A percentile compares a stretch with the other conserved stretches of the same genome.
Conservation (phyloP, 2,329 filamentous ascomycete genomes). For the Fusarium compactum region DNA sequence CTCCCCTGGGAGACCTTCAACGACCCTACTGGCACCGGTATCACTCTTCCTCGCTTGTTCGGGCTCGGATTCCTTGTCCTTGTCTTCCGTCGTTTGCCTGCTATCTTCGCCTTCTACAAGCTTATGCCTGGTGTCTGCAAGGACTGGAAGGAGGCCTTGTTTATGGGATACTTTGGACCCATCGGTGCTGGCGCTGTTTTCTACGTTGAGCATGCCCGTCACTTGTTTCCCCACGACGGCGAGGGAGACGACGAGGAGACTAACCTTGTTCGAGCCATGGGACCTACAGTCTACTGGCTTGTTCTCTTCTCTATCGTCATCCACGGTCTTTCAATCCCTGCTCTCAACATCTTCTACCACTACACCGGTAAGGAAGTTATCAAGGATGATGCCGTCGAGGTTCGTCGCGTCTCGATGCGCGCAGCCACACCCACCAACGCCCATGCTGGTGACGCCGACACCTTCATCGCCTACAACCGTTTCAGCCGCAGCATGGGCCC, state of each 20-base stretch:
- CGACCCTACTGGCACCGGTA: slow-evolving; percentile 63
- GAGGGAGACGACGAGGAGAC: slow-evolving; percentile 51
- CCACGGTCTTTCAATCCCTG: slow-evolving; percentile 59
- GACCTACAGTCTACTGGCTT: slow-evolving; percentile 57
- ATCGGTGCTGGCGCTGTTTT: slow-evolving; percentile 83
- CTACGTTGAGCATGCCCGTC: slow-evolving; percentile 68
- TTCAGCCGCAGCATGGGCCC: slow-evolving; percentile 16
- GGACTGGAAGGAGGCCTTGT: slow-evolving; percentile 68
- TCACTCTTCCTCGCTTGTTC: slow-evolving; percentile 63
- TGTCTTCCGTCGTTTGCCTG: slow-evolving; percentile 67
- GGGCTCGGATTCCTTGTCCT: slow-evolving; percentile 62
- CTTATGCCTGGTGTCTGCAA: slow-evolving; percentile 64
- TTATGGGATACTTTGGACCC: slow-evolving; percentile 78
- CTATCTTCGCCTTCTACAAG: slow-evolving; percentile 65
- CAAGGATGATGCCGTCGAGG: slow-evolving; percentile 35
- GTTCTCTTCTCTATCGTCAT: slow-evolving; percentile 47
- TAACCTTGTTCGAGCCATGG: slow-evolving; percentile 53
- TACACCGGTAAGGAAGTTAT: slow-evolving; percentile 53
- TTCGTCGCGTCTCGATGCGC: not conserved
- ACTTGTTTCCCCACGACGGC: slow-evolving; percentile 55
- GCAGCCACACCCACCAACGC: not conserved
- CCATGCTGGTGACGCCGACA: not conserved
- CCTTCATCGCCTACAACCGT: slow-evolving; percentile 17
- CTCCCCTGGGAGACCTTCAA: slow-evolving; percentile 67
- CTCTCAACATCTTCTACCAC: slow-evolving; percentile 29